A percentile compares a stretch with the other conserved stretches of the same genome.
These are phyloP conservation scores for Lunasporangiospora selenospora DNA, from an alignment of 192 early-diverging fungal species.

Conservation along the genomic window DNA sequence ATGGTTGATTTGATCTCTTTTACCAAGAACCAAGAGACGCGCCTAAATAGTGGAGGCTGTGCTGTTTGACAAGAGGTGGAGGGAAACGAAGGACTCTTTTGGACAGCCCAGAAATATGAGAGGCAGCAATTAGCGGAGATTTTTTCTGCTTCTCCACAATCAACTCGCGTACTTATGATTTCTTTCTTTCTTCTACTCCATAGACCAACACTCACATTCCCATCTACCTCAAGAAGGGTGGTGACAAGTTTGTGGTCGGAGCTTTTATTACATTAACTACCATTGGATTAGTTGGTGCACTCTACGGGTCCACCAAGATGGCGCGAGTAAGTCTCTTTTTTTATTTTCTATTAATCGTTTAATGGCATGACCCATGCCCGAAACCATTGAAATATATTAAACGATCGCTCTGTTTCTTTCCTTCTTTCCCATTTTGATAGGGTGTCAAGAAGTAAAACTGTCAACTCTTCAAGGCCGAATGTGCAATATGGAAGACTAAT, in stretches of 20 bases:
- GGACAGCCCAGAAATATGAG: too few relatives aligned
- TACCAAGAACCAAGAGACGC: too few relatives aligned
- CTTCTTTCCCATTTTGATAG: not conserved
- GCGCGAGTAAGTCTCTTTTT: not conserved
- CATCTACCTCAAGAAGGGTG: not conserved
- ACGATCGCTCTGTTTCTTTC: too few relatives aligned
- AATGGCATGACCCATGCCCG: not conserved
- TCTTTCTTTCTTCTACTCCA: too few relatives aligned
- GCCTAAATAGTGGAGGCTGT: too few relatives aligned
- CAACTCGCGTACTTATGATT: too few relatives aligned
- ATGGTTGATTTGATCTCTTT: not conserved
- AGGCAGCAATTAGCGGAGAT: too few relatives aligned
- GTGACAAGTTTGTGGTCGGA: not conserved
- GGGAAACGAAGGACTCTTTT: too few relatives aligned
- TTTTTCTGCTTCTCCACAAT: too few relatives aligned
- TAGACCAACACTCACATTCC: not conserved
- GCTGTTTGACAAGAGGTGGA: too few relatives aligned
- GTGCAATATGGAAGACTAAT: not conserved
- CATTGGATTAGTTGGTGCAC: not conserved
- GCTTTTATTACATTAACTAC: not conserved
- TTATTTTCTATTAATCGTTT: not conserved
- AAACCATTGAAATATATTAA: too few relatives aligned
- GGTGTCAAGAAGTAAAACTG: not conserved
- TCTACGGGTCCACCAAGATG: conserved; percentile 4
- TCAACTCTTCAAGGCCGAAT: not conserved